Percentiles rank a stretch among this genome's conserved stretches.
phyloP scores from a whole-genome alignment of 345 rosid species.

The Laguncularia racemosa region DNA sequence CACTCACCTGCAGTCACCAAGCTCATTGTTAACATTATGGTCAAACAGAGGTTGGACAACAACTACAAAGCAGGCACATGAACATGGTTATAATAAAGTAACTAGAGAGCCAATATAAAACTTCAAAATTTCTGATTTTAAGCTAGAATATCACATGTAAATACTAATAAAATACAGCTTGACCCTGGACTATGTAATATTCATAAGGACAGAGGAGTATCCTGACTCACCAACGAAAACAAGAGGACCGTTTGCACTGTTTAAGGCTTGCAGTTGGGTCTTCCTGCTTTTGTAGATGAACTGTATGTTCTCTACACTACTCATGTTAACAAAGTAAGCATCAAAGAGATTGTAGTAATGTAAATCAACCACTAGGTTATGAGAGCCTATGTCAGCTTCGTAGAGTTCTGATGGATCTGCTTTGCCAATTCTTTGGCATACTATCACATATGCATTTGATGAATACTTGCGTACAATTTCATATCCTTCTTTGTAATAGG shows the following conservation, averaged over 20 bases:
- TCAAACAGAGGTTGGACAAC: no score
- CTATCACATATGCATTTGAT: conserved; percentile 43
- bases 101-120: no score
- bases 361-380: conserved; percentile 57
- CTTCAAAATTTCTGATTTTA: no score
- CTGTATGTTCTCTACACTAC: conserved; percentile 38
- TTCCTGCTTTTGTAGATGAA: conserved; percentile 46
- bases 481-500: conserved; percentile 60
- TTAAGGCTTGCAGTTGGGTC: conserved; percentile 45
- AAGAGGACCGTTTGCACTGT: conserved; percentile 42
- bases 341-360: conserved; percentile 77
- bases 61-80: no score
- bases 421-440: conserved; percentile 75
- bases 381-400: conserved; percentile 49
- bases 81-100: no score
- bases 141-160: no score
- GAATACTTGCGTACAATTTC: conserved; percentile 49
- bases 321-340: conserved; percentile 44
- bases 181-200: no score
- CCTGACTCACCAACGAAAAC: conserved; percentile 44
- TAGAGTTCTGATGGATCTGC: conserved; percentile 63
- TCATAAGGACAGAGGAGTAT: background rate
- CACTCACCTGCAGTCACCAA: conserved; percentile 49
- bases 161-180: no score
- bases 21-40: no score